phyloP scores from a whole-genome alignment of 768 basidiomycete genomes.

The Lactarius evosmus region DNA sequence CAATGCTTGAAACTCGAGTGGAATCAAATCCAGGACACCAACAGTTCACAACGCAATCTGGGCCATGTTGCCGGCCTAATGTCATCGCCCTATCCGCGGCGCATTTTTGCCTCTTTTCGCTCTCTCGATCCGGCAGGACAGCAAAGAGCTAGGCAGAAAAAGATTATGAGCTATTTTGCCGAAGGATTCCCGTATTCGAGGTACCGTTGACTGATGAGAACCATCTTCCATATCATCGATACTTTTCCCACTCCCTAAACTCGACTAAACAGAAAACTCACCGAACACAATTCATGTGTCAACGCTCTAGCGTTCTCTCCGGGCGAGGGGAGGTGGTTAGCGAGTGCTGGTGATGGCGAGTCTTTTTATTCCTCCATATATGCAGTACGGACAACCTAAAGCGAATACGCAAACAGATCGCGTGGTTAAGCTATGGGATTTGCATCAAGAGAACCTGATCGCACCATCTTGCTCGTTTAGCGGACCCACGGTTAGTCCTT shows the following conservation, averaged over 20 bases:
- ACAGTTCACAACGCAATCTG: background rate
- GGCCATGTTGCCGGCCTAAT: slow-evolving; percentile 18
- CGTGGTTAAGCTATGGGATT: slow-evolving; percentile 37
- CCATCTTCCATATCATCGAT: background rate
- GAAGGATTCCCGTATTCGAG: slow-evolving; percentile 20
- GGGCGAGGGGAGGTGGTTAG: slow-evolving; percentile 38
- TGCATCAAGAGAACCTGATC: slow-evolving; percentile 34
- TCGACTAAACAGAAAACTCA: slow-evolving; percentile 33
- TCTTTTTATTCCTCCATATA: background rate
- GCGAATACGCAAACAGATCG: slow-evolving; percentile 31
- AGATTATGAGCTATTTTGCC: slow-evolving; percentile 9
- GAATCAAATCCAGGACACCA: background rate
- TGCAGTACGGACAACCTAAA: background rate
- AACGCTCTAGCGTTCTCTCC: slow-evolving; percentile 39
- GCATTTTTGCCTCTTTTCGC: background rate
- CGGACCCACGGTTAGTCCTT: slow-evolving; percentile 32
- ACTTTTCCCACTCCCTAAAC: background rate
- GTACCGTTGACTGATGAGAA: background rate
- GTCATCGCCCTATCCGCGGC: slow-evolving; percentile 15
- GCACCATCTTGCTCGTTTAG: slow-evolving; percentile 32
- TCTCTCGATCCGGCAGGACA: slow-evolving; percentile 11
- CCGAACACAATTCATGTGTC: slow-evolving; percentile 38
- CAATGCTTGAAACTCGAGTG: background rate
- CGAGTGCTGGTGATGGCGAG: slow-evolving; percentile 40
- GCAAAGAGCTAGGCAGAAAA: slow-evolving; percentile 12